These are phyloP conservation scores for Phytophthora brassicae DNA, from an alignment of 352 stramenopile species.

Conservation along the genomic window DNA sequence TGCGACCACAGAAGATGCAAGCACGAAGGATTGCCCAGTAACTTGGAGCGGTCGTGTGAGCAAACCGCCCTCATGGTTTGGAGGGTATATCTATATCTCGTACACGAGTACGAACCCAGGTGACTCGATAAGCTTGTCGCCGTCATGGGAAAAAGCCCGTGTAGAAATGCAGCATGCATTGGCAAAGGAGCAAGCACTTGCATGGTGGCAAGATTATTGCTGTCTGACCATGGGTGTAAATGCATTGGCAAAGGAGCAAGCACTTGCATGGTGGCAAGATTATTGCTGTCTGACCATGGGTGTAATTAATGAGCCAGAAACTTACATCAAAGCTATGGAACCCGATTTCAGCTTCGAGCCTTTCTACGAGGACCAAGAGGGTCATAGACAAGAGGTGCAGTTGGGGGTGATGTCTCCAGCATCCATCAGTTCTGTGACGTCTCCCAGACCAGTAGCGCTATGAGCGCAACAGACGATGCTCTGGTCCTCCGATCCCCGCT, in stretches of 20 bases:
- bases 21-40: constrained; percentile 4
- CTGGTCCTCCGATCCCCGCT: too few relatives aligned
- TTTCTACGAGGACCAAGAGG: too few relatives aligned
- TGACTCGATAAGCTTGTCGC: not conserved
- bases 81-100: constrained; percentile 1
- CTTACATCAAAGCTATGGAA: not conserved
- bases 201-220: constrained; percentile 9
- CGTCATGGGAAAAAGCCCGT: constrained; percentile 1
- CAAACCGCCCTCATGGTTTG: constrained; percentile 7
- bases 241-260: too few relatives aligned
- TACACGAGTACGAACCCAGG: not conserved
- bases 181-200: too few relatives aligned
- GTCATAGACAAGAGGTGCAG: too few relatives aligned
- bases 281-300: constrained; percentile 7
- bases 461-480: too few relatives aligned
- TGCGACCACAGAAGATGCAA: not conserved
- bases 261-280: constrained; percentile 5
- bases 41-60: constrained; percentile 2
- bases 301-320: not conserved
- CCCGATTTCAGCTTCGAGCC: too few relatives aligned
- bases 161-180: constrained; percentile 2
- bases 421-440: too few relatives aligned
- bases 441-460: too few relatives aligned
- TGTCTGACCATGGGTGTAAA: constrained; percentile 4
- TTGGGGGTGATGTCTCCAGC: too few relatives aligned